Evolutionary conservation across 257 asterid genomes (phyloP).

Genomic region (Eustoma russellianum): DNA sequence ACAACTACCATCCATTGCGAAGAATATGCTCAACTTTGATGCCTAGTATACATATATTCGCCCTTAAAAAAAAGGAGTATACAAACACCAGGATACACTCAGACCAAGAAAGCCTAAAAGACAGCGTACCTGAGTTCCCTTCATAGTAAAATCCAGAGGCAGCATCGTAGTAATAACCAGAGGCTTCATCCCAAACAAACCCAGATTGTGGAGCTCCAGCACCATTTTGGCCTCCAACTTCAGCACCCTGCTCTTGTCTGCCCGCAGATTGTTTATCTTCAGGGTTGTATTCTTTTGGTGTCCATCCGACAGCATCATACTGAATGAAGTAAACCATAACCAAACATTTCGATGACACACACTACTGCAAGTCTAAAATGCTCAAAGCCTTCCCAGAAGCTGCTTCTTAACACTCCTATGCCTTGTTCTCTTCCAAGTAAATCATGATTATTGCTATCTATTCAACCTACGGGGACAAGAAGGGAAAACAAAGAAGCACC

Average conservation of each 20-base stretch:
- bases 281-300: constrained; percentile 92
- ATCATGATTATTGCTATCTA: not conserved
- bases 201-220: constrained; percentile 80
- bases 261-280: constrained; percentile 58
- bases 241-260: constrained; percentile 51
- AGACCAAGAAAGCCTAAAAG: constrained; percentile 1
- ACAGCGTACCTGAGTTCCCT: constrained; percentile 70
- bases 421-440: not conserved
- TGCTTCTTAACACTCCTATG: too few relatives aligned
- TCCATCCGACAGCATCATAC: constrained; percentile 99
- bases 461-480: not conserved
- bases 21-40: not conserved
- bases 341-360: too few relatives aligned
- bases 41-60: not conserved
- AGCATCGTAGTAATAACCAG: constrained; percentile 96
- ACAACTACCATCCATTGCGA: not conserved
- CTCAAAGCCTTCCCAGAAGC: too few relatives aligned
- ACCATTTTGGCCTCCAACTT: constrained; percentile 37
- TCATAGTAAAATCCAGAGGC: constrained; percentile 97
- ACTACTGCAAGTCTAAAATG: too few relatives aligned
- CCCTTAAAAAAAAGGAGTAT: not conserved
- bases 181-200: constrained; percentile 97
- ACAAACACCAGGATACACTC: not conserved
- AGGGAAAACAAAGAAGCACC: constrained; percentile 34
- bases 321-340: constrained; percentile 17